phyloP scores from a whole-genome alignment of 495 filamentous ascomycete genomes.

The Parathielavia appendiculata region DNA sequence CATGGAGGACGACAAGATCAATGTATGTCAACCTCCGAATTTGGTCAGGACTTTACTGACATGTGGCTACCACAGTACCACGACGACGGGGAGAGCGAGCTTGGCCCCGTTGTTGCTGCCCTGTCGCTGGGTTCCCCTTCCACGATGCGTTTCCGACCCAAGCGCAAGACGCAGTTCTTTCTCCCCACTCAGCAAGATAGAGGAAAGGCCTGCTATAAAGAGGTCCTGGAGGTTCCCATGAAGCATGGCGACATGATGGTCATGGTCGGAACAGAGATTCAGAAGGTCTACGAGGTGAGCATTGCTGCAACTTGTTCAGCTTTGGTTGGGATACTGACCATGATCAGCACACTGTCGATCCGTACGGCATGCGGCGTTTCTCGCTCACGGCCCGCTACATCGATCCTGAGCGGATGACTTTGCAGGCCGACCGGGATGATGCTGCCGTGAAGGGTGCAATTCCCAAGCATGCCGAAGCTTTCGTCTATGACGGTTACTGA shows the following conservation, averaged over 20 bases:
- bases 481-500: slow-evolving; percentile 23
- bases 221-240: slow-evolving; percentile 42
- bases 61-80: slow-evolving; percentile 55
- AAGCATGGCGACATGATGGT: slow-evolving; percentile 76
- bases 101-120: slow-evolving; percentile 72
- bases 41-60: slow-evolving; percentile 27
- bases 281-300: slow-evolving; percentile 65
- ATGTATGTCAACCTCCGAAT: slow-evolving; percentile 44
- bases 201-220: slow-evolving; percentile 22
- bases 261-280: slow-evolving; percentile 71
- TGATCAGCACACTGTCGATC: slow-evolving; percentile 57
- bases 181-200: slow-evolving; percentile 28
- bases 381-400: slow-evolving; percentile 59
- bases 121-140: slow-evolving; percentile 67
- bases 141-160: slow-evolving; percentile 66
- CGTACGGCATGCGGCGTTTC: slow-evolving; percentile 57
- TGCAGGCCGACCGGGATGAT: slow-evolving; percentile 24
- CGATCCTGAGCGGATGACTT: slow-evolving; percentile 38
- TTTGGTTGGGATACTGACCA: slow-evolving; percentile 18
- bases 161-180: slow-evolving; percentile 49
- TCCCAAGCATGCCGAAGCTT: slow-evolving; percentile 26
- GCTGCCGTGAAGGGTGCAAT: slow-evolving; percentile 33
- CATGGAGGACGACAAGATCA: slow-evolving; percentile 62
- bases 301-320: not conserved
- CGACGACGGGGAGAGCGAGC: slow-evolving; percentile 73